Percentiles rank a stretch among this genome's conserved stretches.
These are phyloP conservation scores for Ceratopteris richardii DNA, from an alignment of 75 land plant species.

Conservation along the genomic window DNA sequence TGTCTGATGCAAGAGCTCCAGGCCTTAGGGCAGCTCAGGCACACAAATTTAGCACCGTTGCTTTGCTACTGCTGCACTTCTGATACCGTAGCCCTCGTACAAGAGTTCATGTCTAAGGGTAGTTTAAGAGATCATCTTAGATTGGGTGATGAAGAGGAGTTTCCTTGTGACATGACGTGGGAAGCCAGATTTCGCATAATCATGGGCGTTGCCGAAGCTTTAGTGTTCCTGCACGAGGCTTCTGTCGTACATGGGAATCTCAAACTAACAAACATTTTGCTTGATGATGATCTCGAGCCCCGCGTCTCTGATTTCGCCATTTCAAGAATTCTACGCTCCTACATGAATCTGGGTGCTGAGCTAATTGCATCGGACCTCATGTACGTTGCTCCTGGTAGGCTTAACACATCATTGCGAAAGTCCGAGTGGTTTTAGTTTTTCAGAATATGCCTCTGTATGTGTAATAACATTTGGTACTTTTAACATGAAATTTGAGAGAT, in stretches of 20 bases:
- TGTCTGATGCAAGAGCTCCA: constrained; percentile 43
- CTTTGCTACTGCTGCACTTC: constrained; percentile 53
- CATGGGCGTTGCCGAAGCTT: constrained; percentile 71
- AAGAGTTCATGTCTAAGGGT: constrained; percentile 81
- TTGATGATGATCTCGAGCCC: constrained; percentile 65
- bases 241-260: constrained; percentile 76
- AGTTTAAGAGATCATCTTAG: constrained; percentile 30
- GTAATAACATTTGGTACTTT: too few species aligned
- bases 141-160: not conserved
- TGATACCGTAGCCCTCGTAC: constrained; percentile 34
- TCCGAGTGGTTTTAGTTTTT: too few species aligned
- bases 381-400: too few species aligned
- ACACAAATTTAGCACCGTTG: constrained; percentile 64
- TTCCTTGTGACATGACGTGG: constrained; percentile 48
- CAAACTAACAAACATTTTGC: constrained; percentile 71
- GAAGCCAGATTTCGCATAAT: constrained; percentile 54
- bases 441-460: too few species aligned
- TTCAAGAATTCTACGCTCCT: not conserved
- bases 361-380: too few species aligned
- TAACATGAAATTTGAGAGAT: too few species aligned
- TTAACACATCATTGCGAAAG: too few species aligned
- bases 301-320: constrained; percentile 42
- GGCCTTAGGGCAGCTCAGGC: constrained; percentile 46
- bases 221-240: constrained; percentile 59
- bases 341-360: not conserved